Evolutionary conservation across 768 basidiomycete genomes (phyloP).

Genomic region (Phlegmacium glaucopus): DNA sequence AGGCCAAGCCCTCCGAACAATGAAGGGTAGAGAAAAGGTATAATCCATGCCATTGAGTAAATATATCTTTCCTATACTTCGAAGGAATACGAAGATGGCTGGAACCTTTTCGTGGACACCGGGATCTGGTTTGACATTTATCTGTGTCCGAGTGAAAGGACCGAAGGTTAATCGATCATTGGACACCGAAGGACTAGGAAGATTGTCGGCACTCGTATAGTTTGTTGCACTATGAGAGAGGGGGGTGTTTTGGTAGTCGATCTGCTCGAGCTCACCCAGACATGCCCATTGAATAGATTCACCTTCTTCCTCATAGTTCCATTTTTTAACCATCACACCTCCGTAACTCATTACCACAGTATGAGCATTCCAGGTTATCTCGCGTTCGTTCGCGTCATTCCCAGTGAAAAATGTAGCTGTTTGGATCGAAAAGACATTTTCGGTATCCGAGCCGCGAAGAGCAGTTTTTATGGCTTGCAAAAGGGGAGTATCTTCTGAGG

Average conservation of each 20-base stretch:
- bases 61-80: constrained; percentile 71
- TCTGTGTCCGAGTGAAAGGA: constrained; percentile 45
- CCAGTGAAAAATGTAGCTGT: constrained; percentile 37
- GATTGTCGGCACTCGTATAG: constrained; percentile 26
- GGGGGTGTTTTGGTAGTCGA: constrained; percentile 20
- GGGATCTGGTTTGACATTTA: constrained; percentile 32
- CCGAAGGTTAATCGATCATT: constrained; percentile 46
- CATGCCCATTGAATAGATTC: constrained; percentile 80
- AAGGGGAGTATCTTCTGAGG: constrained; percentile 35
- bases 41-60: constrained; percentile 69
- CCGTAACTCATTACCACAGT: constrained; percentile 64
- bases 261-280: constrained; percentile 67
- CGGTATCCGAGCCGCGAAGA: constrained; percentile 51
- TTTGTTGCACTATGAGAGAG: constrained; percentile 25
- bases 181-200: constrained; percentile 15
- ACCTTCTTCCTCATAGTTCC: constrained; percentile 69
- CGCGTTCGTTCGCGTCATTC: constrained; percentile 45
- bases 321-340: constrained; percentile 66
- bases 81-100: constrained; percentile 75
- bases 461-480: constrained; percentile 58
- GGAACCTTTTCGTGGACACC: constrained; percentile 37
- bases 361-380: constrained; percentile 67
- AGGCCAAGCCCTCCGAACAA: constrained; percentile 77
- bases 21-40: constrained; percentile 77
- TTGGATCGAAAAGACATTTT: constrained; percentile 37